Evolutionary conservation across 2,329 filamentous ascomycete genomes (phyloP).

Genomic region (Diaporthe sp.): DNA sequence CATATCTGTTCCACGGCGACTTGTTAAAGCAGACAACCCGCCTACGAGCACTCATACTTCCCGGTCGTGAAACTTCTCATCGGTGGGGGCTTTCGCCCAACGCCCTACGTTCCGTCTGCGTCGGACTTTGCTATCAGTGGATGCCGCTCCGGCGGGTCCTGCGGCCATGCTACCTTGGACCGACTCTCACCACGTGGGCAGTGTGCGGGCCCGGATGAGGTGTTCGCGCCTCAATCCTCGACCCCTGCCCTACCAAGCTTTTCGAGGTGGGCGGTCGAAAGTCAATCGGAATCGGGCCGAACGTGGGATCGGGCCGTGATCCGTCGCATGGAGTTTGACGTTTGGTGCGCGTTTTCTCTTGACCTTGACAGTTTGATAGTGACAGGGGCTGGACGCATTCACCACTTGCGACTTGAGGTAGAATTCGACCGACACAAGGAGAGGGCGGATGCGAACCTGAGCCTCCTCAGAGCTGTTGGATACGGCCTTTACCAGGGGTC

Average conservation of each 20-base stretch:
- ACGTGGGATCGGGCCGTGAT: neutral
- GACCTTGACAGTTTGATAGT: neutral
- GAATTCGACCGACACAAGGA: neutral
- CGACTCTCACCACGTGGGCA: neutral
- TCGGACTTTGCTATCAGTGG: neutral
- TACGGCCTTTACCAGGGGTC: neutral
- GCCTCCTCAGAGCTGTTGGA: neutral
- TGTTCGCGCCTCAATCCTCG: neutral
- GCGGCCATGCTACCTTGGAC: neutral
- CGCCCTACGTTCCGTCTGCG: neutral
- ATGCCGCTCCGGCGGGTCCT: neutral
- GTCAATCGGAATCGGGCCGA: conserved; percentile 1
- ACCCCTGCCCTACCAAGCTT: conserved; percentile 8
- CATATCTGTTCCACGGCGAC: neutral
- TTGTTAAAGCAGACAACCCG: neutral
- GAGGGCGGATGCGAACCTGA: neutral
- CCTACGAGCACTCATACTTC: neutral
- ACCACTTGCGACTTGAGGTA: neutral
- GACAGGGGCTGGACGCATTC: neutral
- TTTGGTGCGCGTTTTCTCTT: neutral
- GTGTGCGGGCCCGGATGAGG: neutral
- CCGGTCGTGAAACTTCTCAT: no score
- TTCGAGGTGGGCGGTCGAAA: neutral
- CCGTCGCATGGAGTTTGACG: neutral
- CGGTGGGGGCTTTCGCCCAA: no score